A percentile compares a stretch with the other conserved stretches of the same genome.
Evolutionary conservation across 2,329 filamentous ascomycete genomes (phyloP).

Genomic region (Myotisia sp.): DNA sequence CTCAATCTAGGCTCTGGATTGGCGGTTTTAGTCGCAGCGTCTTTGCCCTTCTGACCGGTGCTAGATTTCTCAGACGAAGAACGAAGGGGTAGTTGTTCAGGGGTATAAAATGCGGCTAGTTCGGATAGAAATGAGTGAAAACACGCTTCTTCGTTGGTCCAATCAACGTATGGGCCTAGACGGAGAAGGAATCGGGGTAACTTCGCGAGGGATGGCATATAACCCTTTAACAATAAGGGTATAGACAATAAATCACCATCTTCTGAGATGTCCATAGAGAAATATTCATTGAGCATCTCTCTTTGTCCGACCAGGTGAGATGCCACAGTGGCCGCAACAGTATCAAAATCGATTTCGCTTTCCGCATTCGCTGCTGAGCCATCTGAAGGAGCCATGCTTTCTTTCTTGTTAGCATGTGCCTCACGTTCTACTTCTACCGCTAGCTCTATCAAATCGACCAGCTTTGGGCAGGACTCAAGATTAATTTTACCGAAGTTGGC

Average conservation of each 20-base stretch:
- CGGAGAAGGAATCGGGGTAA: constrained; percentile 76
- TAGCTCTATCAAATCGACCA: constrained; percentile 56
- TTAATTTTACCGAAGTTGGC: constrained; percentile 80
- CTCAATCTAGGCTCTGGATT: too few species aligned
- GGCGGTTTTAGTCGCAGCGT: constrained; percentile 11
- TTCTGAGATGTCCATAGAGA: constrained; percentile 67
- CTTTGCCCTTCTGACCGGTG: too few species aligned
- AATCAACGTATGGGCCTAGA: constrained; percentile 76
- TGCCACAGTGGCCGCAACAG: constrained; percentile 44
- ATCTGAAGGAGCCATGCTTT: constrained; percentile 1
- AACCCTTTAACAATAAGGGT: constrained; percentile 76
- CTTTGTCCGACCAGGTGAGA: constrained; percentile 50
- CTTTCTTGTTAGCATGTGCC: constrained; percentile 15
- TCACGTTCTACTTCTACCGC: constrained; percentile 57
- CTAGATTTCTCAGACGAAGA: constrained; percentile 22
- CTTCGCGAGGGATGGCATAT: constrained; percentile 72
- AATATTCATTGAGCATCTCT: constrained; percentile 87
- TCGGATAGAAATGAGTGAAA: constrained; percentile 77
- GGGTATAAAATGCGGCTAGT: constrained; percentile 78
- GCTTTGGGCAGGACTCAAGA: constrained; percentile 59
- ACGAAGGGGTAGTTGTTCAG: constrained; percentile 56
- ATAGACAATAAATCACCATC: constrained; percentile 64
- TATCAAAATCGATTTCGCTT: constrained; percentile 42
- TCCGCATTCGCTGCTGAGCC: not conserved
- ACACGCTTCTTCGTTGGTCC: constrained; percentile 70